These are phyloP conservation scores for Ramaria sp. DNA, from an alignment of 768 basidiomycete species.

Conservation along the genomic window DNA sequence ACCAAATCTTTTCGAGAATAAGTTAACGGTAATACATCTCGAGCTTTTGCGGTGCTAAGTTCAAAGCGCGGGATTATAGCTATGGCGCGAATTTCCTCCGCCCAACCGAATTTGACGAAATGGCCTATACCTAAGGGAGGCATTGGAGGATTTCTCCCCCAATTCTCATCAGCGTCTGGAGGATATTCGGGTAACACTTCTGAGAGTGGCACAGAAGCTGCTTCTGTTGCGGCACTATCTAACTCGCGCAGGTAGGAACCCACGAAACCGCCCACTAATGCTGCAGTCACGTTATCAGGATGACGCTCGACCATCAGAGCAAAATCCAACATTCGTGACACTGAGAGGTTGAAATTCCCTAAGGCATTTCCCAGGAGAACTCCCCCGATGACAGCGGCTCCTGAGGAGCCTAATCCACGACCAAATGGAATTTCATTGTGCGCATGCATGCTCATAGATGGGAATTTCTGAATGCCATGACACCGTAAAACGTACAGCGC, in stretches of 20 bases:
- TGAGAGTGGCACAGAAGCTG: constrained; percentile 83
- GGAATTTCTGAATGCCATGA: constrained; percentile 63
- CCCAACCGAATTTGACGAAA: constrained; percentile 85
- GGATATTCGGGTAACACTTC: constrained; percentile 97
- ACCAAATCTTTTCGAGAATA: constrained; percentile 92
- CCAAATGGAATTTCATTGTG: constrained; percentile 97
- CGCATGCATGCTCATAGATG: constrained; percentile 64
- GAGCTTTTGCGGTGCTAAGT: constrained; percentile 89
- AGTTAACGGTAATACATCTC: constrained; percentile 71
- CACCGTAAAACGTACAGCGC: constrained; percentile 97
- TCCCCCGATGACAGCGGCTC: constrained; percentile 97
- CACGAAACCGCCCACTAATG: constrained; percentile 92
- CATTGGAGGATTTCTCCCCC: constrained; percentile 81
- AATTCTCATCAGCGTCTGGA: constrained; percentile 79
- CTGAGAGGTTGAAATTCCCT: constrained; percentile 58
- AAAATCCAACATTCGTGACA: constrained; percentile 77
- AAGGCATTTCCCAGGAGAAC: constrained; percentile 83
- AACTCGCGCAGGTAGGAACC: constrained; percentile 92
- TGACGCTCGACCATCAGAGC: constrained; percentile 99
- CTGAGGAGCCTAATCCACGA: constrained; percentile 93
- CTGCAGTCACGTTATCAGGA: constrained; percentile 98
- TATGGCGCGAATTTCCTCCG: constrained; percentile 73
- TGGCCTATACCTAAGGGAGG: constrained; percentile 91
- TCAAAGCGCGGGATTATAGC: constrained; percentile 95
- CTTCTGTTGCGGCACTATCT: constrained; percentile 66